phyloP scores from a whole-genome alignment of 306 rosid genomes.

The Dryas alaskensis region DNA sequence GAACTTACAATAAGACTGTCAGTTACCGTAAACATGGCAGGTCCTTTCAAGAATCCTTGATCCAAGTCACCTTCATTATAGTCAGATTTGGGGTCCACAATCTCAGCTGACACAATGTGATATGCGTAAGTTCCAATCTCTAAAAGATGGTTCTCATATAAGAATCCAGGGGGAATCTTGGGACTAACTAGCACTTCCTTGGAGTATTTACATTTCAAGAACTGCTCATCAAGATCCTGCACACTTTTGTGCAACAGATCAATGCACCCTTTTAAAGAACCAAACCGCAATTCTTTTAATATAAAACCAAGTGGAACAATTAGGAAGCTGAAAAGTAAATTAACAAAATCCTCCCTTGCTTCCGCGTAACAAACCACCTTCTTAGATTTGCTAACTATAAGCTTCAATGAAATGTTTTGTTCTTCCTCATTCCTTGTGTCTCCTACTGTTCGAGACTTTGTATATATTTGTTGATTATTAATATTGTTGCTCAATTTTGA shows the following conservation, averaged over 20 bases:
- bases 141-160: not conserved
- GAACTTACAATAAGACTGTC: slow-evolving; percentile 13
- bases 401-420: not conserved
- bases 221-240: slow-evolving; percentile 2
- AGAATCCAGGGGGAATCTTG: slow-evolving; percentile 1
- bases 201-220: not conserved
- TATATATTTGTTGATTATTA: not conserved
- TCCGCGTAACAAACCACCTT: slow-evolving; percentile 23
- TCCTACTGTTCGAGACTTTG: not conserved
- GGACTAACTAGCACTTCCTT: slow-evolving; percentile 19
- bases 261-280: slow-evolving; percentile 11
- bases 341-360: not conserved
- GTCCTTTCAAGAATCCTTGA: not conserved
- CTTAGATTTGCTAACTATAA: slow-evolving; percentile 20
- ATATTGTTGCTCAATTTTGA: not conserved
- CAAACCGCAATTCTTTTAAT: not conserved
- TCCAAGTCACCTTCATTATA: no score
- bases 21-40: not conserved
- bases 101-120: no score
- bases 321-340: slow-evolving; percentile 1
- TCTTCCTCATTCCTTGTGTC: not conserved
- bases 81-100: no score
- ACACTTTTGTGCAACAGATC: slow-evolving; percentile 19
- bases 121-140: not conserved
- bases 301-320: slow-evolving; percentile 20